Evolutionary conservation across 2,329 filamentous ascomycete species (phyloP), one percentile per base, ranked within the genome.

Genomic region (Setomelanomma holmii): DNA sequence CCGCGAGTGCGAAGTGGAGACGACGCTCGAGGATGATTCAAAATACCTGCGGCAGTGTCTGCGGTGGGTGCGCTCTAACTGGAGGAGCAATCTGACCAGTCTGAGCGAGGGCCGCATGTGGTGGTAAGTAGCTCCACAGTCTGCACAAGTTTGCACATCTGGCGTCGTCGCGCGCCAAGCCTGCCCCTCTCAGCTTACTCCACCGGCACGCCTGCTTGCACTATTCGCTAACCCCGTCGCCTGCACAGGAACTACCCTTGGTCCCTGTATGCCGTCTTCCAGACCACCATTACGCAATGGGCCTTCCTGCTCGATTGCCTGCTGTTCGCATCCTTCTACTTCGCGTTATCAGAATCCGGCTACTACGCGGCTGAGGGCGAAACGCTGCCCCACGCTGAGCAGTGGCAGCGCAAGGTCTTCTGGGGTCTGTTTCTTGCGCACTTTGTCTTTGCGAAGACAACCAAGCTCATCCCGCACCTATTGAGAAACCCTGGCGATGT

Each of bases 21-120:
- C 93, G 21, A 97, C 93, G 3, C 82, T 98, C 35, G 93, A 97
- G 75, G 90, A 93, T 73, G 89, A 93, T 71, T 80, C 84, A 50
- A 96, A 93, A 70, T 98, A 96, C 71, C 80, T 98, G 58, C 93
- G 91, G 72, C 93, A 98, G 77, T 98, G 93, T 76, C 86, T 93
- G 40, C 86, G 93, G 41, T 98, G 93, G 93, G 92, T 95, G 38
- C 87, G 93, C 68, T 97, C 93, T 81, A 98, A 98, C 77, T 98
- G 93, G 93, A 85, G 93, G 71, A 96, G 92, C 80, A 98, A 98
- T 76, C 88, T 91, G 76, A 97, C 91, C 45, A 97, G 91, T 75
- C 82, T 97, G 60, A 85, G 86, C 59, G 93, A 97, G 77, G 82
- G 89, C 71, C 85, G 91, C 69, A 90, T 97, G 68, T 91, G 90